These are phyloP conservation scores for Solanum microdontum DNA, from an alignment of 257 asterid species.

Conservation along the genomic window DNA sequence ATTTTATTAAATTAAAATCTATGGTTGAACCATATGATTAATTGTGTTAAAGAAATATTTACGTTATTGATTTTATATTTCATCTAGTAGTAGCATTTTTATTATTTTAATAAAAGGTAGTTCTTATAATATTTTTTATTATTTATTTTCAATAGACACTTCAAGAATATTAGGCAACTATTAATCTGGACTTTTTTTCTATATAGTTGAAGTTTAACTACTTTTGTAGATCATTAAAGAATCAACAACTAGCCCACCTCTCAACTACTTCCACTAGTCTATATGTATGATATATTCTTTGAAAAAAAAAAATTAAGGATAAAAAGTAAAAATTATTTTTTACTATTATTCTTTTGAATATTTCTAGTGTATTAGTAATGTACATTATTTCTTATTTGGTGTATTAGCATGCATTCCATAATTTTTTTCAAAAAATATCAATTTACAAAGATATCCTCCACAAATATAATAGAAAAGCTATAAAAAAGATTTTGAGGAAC, in stretches of 20 bases:
- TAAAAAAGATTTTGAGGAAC: neutral
- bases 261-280: neutral
- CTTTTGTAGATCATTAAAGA: neutral
- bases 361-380: neutral
- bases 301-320: too few relatives aligned
- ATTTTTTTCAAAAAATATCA: accelerated
- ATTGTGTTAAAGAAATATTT: neutral
- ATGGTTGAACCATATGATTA: neutral
- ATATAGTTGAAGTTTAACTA: neutral
- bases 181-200: neutral
- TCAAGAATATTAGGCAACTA: too few relatives aligned
- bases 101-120: neutral
- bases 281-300: neutral
- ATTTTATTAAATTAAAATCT: too few relatives aligned
- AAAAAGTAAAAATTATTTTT: too few relatives aligned
- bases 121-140: too few relatives aligned
- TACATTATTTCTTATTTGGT: neutral
- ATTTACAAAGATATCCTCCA: too few relatives aligned
- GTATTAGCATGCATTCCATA: neutral
- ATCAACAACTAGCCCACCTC: neutral
- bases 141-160: too few relatives aligned
- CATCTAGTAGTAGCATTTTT: neutral
- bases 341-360: neutral
- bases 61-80: neutral
- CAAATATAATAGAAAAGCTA: neutral